A percentile compares a stretch with the other conserved stretches of the same genome.
Conservation (phyloP, 2,329 filamentous ascomycete species). For the Diaporthe amygdali region DNA sequence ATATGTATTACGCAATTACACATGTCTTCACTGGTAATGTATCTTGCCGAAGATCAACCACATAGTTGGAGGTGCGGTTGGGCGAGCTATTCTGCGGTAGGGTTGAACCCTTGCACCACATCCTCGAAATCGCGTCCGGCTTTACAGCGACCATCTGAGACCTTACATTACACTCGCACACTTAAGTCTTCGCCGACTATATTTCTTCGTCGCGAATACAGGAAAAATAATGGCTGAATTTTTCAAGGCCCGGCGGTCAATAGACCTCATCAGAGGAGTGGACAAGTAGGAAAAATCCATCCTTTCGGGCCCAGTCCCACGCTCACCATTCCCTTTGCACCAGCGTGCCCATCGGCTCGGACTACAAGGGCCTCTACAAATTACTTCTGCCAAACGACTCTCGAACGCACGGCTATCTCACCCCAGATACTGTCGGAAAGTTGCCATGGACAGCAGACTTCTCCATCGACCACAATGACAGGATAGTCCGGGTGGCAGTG, state of each 20-base stretch:
- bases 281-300: slow-evolving; percentile 9
- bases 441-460: slow-evolving; percentile 45
- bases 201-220: neutral
- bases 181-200: neutral
- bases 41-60: too few species aligned
- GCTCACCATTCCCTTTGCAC: neutral
- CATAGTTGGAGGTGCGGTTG: neutral
- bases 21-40: too few species aligned
- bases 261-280: slow-evolving; percentile 14
- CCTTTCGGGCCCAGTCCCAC: neutral
- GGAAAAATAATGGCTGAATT: neutral
- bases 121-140: too few species aligned
- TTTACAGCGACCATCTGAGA: neutral
- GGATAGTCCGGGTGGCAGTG: slow-evolving; percentile 37
- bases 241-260: neutral
- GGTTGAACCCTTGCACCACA: neutral
- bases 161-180: neutral
- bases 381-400: slow-evolving; percentile 33
- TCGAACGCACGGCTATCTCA: slow-evolving; percentile 35
- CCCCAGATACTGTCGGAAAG: slow-evolving; percentile 28
- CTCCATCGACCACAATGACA: slow-evolving; percentile 37
- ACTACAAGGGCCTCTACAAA: slow-evolving; percentile 30
- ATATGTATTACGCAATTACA: neutral
- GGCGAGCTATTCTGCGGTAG: neutral
- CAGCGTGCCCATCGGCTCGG: slow-evolving; percentile 35